Percentiles rank a stretch among this genome's conserved stretches.
phyloP scores from a whole-genome alignment of 495 filamentous ascomycete genomes.

The Talaromyces proteolyticus region DNA sequence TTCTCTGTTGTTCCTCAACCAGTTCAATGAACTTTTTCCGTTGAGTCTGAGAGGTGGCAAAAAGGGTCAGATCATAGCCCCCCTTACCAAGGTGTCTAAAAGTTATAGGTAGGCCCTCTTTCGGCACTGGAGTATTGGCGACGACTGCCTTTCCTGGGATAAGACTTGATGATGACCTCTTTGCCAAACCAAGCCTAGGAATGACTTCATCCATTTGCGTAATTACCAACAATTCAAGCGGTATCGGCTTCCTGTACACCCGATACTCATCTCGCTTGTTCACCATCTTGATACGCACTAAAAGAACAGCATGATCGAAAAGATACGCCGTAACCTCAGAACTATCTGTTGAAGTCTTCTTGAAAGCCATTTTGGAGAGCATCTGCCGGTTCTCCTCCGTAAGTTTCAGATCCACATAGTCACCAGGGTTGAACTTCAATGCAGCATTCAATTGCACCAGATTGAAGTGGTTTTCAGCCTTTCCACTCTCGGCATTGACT shows the following conservation, averaged over 20 bases:
- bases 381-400: slow-evolving; percentile 91
- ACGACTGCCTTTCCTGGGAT: slow-evolving; percentile 64
- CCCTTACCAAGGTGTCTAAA: slow-evolving; percentile 97
- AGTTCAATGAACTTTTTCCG: slow-evolving; percentile 93
- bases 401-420: slow-evolving; percentile 89
- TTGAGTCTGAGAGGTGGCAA: slow-evolving; percentile 70
- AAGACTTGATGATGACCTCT: slow-evolving; percentile 84
- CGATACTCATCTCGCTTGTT: slow-evolving; percentile 93
- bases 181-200: slow-evolving; percentile 70
- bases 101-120: slow-evolving; percentile 92
- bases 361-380: slow-evolving; percentile 85
- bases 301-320: slow-evolving; percentile 91
- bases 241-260: slow-evolving; percentile 93
- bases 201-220: slow-evolving; percentile 95
- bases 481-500: slow-evolving; percentile 93
- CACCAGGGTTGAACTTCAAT: slow-evolving; percentile 78
- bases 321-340: slow-evolving; percentile 90
- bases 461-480: slow-evolving; percentile 97
- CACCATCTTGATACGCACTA: slow-evolving; percentile 80
- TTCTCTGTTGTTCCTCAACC: slow-evolving; percentile 84
- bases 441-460: slow-evolving; percentile 84
- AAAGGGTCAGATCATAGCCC: slow-evolving; percentile 90
- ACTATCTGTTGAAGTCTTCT: slow-evolving; percentile 82
- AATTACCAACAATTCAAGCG: slow-evolving; percentile 88
- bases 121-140: slow-evolving; percentile 40